Evolutionary conservation across 2,329 filamentous ascomycete species (phyloP).

Genomic region (Tolypocladium paradoxum): DNA sequence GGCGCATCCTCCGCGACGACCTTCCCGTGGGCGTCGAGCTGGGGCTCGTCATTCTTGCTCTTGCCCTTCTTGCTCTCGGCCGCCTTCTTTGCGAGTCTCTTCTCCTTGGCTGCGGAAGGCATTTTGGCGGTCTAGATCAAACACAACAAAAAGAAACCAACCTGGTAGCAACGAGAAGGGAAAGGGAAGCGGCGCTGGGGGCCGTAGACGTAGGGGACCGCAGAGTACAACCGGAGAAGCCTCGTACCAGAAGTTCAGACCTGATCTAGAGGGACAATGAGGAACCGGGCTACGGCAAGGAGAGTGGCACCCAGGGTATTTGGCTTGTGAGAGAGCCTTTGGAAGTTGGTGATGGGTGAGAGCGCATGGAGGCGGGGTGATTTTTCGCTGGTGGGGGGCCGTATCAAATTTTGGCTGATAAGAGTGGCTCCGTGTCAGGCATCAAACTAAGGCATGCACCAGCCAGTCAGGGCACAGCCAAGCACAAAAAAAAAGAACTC

Average conservation of each 20-base stretch:
- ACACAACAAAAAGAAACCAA: conserved; percentile 1
- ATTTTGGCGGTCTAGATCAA: conserved; percentile 32
- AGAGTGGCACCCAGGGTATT: not conserved
- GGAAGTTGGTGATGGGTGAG: conserved; percentile 7
- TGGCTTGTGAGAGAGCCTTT: conserved; percentile 2
- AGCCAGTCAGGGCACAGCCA: conserved; percentile 2
- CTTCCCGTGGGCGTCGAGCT: conserved; percentile 54
- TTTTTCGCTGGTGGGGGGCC: conserved; percentile 28
- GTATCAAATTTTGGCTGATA: conserved; percentile 24
- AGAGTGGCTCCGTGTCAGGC: conserved; percentile 17
- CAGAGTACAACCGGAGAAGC: not conserved
- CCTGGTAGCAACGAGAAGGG: conserved; percentile 1
- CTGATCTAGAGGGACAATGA: not conserved
- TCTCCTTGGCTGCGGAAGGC: conserved; percentile 61
- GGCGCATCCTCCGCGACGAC: conserved; percentile 48
- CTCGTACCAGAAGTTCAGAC: not conserved
- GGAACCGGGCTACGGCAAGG: not conserved
- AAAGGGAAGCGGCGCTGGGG: not conserved
- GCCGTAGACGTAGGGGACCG: not conserved
- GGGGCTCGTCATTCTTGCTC: conserved; percentile 59
- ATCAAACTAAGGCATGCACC: conserved; percentile 24
- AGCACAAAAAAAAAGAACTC: not conserved
- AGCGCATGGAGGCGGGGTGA: conserved; percentile 25
- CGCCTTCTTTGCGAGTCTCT: conserved; percentile 61
- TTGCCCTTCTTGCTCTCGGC: conserved; percentile 63